Base-by-base conservation (phyloP, 371 early-diverging fungal species). In the Mucor plumbeus region DNA sequence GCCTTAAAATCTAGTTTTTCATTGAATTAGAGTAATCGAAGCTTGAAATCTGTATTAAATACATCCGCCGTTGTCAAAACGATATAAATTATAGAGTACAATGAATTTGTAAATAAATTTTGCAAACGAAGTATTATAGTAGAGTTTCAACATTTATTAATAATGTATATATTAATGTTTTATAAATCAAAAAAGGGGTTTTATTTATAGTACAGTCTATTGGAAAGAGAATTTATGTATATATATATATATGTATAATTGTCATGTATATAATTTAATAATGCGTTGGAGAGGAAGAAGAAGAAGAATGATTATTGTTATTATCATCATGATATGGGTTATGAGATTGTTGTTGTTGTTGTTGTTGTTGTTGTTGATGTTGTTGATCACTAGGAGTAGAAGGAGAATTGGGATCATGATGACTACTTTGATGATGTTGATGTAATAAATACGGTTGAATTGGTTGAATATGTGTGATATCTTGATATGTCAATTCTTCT, bases 371-470 rank as follows among this genome's bases (percentile, higher is more conserved):
- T 8, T 56, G 56, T 17, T 56, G 56, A 8, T 35, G 56, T 5
- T n/a, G 4, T 5, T n/a, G 56, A n/a, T 56, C 36, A 15, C 19
- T 36, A 6, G 56, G 17, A 14, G n/a, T 56, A 15, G 56, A 56
- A 56, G 56, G 56, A 14, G 56, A 56, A 15, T 15, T 56, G 10
- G 73, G 48, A 34, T 67, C 67, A 38, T 73, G 50, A 55, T 73
- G 69, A 35, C 69, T 73, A 39, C 66, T 73, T 63, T 73, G 61
- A 48, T 68, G 59, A 48, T 69, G 63, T 14, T 61, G 47, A 63
- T 65, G 69, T 35, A 54, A 9, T 38, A 63, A 55, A 48, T 34
- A 65, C 0, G 72, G 50, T 54, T 72, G 55, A 10, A 59, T n/a
- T 11, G 70, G 70, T 62, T 65, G 50, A 34, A 61, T 61, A 47